Conservation (phyloP, 495 filamentous ascomycete genomes). For the Penicillium silybi region DNA sequence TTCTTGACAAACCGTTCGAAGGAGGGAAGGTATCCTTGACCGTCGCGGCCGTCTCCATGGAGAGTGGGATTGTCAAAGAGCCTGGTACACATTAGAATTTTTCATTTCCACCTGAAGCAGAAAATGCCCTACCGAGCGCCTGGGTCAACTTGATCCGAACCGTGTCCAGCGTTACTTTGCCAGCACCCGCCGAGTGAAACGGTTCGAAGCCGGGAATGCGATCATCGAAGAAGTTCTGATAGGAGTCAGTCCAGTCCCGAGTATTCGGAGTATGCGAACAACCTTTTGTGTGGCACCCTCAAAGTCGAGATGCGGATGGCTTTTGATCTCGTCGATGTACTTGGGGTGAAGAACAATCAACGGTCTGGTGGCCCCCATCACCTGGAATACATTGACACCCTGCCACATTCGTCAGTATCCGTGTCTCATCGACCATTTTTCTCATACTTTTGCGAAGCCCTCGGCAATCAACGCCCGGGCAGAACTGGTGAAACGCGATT, state of each 20-base stretch:
- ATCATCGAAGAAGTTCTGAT: constrained; percentile 39
- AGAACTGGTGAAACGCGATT: constrained; percentile 19
- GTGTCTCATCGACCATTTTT: background rate
- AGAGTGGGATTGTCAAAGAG: constrained; percentile 36
- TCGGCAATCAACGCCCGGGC: constrained; percentile 24
- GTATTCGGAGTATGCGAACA: constrained; percentile 14
- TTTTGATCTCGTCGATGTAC: constrained; percentile 49
- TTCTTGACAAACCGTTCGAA: constrained; percentile 29
- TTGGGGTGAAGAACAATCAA: constrained; percentile 45
- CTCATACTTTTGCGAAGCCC: constrained; percentile 30
- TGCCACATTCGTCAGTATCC: constrained; percentile 2
- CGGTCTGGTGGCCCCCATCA: constrained; percentile 27
- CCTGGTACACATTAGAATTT: constrained; percentile 10
- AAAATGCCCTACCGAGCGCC: constrained; percentile 30
- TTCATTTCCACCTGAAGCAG: background rate
- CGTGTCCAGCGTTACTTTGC: constrained; percentile 26
- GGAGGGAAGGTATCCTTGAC: constrained; percentile 36
- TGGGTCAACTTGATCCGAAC: constrained; percentile 49
- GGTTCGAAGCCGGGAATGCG: constrained; percentile 46
- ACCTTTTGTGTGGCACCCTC: constrained; percentile 37
- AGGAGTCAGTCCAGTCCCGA: background rate
- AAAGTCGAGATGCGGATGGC: constrained; percentile 36
- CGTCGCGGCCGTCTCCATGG: constrained; percentile 37
- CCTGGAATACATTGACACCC: constrained; percentile 37
- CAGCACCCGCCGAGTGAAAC: constrained; percentile 27